Conservation (phyloP, 2,329 filamentous ascomycete species). For the Sphaerostilbella broomeana region DNA sequence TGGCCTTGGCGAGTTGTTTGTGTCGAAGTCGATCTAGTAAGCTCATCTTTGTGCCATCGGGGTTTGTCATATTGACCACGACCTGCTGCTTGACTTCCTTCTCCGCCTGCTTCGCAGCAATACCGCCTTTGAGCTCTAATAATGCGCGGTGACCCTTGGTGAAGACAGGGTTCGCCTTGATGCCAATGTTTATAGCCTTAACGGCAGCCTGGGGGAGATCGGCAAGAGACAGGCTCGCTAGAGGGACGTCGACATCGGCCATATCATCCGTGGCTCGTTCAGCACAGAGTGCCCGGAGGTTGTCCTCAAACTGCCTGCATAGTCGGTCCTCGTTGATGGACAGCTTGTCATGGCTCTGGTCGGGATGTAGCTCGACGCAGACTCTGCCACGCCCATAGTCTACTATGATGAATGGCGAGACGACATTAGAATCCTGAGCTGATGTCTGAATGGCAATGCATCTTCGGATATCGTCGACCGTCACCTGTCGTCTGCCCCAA, state of each 20-base stretch:
- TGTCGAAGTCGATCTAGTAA: slow-evolving; percentile 70
- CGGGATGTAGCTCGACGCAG: slow-evolving; percentile 50
- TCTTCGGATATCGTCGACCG: slow-evolving; percentile 57
- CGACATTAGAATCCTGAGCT: slow-evolving; percentile 23
- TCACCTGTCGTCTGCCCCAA: slow-evolving; percentile 67
- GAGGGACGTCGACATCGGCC: slow-evolving; percentile 39
- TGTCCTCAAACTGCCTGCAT: slow-evolving; percentile 48
- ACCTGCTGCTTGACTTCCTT: slow-evolving; percentile 32
- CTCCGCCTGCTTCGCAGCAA: slow-evolving; percentile 46
- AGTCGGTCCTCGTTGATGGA: slow-evolving; percentile 46
- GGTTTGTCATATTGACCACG: slow-evolving; percentile 30
- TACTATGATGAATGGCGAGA: slow-evolving; percentile 38
- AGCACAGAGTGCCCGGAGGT: slow-evolving; percentile 41
- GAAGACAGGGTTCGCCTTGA: slow-evolving; percentile 49
- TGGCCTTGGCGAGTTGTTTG: slow-evolving; percentile 56
- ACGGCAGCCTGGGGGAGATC: slow-evolving; percentile 33
- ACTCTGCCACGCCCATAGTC: slow-evolving; percentile 50
- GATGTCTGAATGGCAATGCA: slow-evolving; percentile 56
- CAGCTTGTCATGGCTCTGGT: slow-evolving; percentile 22
- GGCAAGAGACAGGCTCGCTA: slow-evolving; percentile 47
- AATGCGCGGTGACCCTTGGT: slow-evolving; percentile 63
- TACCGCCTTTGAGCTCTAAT: slow-evolving; percentile 59
- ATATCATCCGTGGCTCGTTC: slow-evolving; percentile 25
- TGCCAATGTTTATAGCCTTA: slow-evolving; percentile 23
- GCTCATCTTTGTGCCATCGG: slow-evolving; percentile 50